phyloP scores from a whole-genome alignment of 192 early-diverging fungal species.

The Cetraspora pellucida region DNA sequence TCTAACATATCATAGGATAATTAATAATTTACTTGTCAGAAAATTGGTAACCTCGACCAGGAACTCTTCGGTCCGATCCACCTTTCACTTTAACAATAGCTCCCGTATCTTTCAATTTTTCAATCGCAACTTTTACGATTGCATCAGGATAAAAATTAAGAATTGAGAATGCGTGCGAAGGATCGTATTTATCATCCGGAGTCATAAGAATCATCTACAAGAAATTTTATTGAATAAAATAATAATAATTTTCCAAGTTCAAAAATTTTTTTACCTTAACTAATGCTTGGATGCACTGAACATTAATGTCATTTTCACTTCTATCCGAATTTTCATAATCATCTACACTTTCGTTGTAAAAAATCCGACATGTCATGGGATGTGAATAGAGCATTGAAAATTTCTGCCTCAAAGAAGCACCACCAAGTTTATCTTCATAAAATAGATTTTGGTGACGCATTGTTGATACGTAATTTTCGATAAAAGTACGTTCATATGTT shows the following conservation, averaged over 20 bases:
- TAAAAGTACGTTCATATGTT: slow-evolving; percentile 13
- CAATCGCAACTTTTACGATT: slow-evolving; percentile 15
- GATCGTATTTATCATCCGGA: slow-evolving; percentile 37
- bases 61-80: slow-evolving; percentile 33
- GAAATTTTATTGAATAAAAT: not conserved
- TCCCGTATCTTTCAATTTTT: slow-evolving; percentile 23
- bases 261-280: slow-evolving; percentile 21
- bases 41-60: slow-evolving; percentile 33
- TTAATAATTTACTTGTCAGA: slow-evolving; percentile 34
- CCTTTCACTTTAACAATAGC: slow-evolving; percentile 36
- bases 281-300: slow-evolving; percentile 33
- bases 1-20: no score
- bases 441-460: slow-evolving; percentile 12
- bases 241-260: not conserved
- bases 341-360: slow-evolving; percentile 15
- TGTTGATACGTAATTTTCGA: not conserved
- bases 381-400: slow-evolving; percentile 16
- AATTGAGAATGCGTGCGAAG: slow-evolving; percentile 30
- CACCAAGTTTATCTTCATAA: slow-evolving; percentile 34
- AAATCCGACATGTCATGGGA: slow-evolving; percentile 23
- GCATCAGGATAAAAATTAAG: slow-evolving; percentile 34
- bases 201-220: slow-evolving; percentile 39
- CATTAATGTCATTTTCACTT: slow-evolving; percentile 4
- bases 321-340: not conserved
- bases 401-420: slow-evolving; percentile 24